Percentiles rank a stretch among this genome's conserved stretches.
Conservation (phyloP, 225 moss, liverwort and hornwort species). For the Bryum argenteum region DNA sequence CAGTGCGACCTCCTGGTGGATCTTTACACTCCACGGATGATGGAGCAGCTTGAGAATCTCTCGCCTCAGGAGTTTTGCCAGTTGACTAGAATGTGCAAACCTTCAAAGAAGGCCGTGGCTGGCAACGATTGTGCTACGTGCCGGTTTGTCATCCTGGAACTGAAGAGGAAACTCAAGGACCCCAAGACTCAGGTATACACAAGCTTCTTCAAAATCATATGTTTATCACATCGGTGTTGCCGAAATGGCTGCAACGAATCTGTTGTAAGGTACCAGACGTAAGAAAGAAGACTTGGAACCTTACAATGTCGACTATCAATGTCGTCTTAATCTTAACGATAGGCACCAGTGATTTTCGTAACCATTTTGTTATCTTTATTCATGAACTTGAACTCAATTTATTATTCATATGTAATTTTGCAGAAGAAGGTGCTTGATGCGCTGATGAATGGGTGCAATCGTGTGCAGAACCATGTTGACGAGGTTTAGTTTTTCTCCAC, state of each 20-base stretch:
- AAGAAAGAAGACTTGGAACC: background rate
- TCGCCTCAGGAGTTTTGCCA: slow-evolving; percentile 80
- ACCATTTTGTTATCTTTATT: background rate
- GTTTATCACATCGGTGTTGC: too few relatives aligned
- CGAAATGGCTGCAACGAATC: background rate
- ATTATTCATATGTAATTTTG: background rate
- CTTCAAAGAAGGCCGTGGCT: slow-evolving; percentile 27
- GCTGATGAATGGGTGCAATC: slow-evolving; percentile 59
- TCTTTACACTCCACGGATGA: slow-evolving; percentile 69
- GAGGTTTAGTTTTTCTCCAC: slow-evolving; percentile 47
- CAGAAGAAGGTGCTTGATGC: slow-evolving; percentile 67
- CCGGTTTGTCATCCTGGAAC: slow-evolving; percentile 81
- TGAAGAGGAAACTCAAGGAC: slow-evolving; percentile 84
- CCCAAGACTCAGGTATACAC: slow-evolving; percentile 58
- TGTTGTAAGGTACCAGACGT: background rate
- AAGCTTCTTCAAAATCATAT: too few relatives aligned
- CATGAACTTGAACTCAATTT: slow-evolving; percentile 3
- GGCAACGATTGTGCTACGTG: slow-evolving; percentile 81
- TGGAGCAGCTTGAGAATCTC: slow-evolving; percentile 65
- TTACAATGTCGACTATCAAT: background rate
- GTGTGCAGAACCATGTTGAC: slow-evolving; percentile 73
- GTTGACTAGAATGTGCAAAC: slow-evolving; percentile 70
- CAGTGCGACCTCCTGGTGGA: slow-evolving; percentile 94
- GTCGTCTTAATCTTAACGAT: background rate
- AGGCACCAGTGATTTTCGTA: background rate